phyloP scores from a whole-genome alignment of 495 filamentous ascomycete genomes.

The Haplographium delicatum region DNA sequence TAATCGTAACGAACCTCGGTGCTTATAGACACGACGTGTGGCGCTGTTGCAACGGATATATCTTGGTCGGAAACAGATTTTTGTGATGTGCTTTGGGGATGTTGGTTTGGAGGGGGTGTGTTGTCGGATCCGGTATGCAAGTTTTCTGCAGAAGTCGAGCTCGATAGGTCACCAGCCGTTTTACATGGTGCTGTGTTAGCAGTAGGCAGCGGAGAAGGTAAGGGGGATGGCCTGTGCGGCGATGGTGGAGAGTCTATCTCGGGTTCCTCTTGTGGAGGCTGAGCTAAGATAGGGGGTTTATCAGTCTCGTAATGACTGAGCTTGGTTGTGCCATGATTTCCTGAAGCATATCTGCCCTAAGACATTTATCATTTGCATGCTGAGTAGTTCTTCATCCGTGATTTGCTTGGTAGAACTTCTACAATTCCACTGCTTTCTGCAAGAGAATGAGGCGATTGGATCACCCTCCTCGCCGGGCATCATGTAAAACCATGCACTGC shows the following conservation, averaged over 20 bases:
- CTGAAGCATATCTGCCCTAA: constrained; percentile 13
- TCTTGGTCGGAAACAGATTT: constrained; percentile 6
- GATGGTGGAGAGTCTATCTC: constrained; percentile 8
- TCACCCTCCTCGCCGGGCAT: constrained; percentile 9
- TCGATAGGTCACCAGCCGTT: background rate
- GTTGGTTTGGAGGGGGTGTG: constrained; percentile 1
- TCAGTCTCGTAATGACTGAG: constrained; percentile 5
- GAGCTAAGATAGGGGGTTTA: constrained; percentile 2
- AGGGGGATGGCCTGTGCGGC: constrained; percentile 1
- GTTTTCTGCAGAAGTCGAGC: background rate
- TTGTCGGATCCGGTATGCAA: constrained; percentile 3
- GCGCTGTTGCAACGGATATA: constrained; percentile 1
- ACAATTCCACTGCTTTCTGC: constrained; percentile 5
- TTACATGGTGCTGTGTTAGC: background rate
- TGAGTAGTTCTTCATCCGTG: constrained; percentile 11
- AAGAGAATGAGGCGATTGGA: constrained; percentile 13
- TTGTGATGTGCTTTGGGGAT: constrained; percentile 5
- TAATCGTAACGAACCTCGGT: constrained; percentile 9
- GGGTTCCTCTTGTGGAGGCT: background rate
- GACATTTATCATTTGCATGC: constrained; percentile 9
- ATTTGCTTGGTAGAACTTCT: constrained; percentile 7
- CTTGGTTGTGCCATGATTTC: constrained; percentile 5
- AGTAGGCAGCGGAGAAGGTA: constrained; percentile 8
- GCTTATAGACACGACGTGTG: constrained; percentile 7
- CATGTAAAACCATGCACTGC: constrained; percentile 8